Evolutionary conservation across 202 grass and related monocot species (phyloP).

Genomic region (Sporobolus alterniflorus): DNA sequence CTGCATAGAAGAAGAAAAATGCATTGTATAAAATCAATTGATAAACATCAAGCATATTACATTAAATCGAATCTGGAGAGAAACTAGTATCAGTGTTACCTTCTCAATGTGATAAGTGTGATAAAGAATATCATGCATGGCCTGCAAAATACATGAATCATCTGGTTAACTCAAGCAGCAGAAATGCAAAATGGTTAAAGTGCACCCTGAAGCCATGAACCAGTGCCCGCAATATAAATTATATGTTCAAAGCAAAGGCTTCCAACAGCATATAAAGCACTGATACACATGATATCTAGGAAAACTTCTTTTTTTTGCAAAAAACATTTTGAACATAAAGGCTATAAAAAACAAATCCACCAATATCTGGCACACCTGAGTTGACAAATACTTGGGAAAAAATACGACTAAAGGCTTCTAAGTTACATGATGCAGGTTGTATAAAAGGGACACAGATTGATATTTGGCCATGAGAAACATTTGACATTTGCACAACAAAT

Average conservation of each 20-base stretch:
- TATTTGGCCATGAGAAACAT: not conserved
- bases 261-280: not conserved
- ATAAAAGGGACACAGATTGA: not conserved
- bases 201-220: constrained; percentile 4
- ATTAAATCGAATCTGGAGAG: constrained; percentile 11
- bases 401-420: not conserved
- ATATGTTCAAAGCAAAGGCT: not conserved
- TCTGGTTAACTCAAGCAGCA: constrained; percentile 24
- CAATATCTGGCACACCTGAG: not conserved
- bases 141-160: constrained; percentile 54
- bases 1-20: constrained; percentile 47
- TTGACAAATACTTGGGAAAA: not conserved
- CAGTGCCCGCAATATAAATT: not conserved
- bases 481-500: not conserved
- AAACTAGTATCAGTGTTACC: constrained; percentile 46
- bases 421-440: not conserved
- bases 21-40: constrained; percentile 11
- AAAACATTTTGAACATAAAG: not conserved
- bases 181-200: constrained; percentile 24
- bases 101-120: constrained; percentile 76
- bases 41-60: constrained; percentile 18
- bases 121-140: constrained; percentile 96
- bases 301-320: not conserved
- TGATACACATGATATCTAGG: not conserved
- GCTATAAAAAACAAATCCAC: not conserved